Evolutionary conservation across 306 rosid species (phyloP).

Genomic region (Pyrus bretschneideri): DNA sequence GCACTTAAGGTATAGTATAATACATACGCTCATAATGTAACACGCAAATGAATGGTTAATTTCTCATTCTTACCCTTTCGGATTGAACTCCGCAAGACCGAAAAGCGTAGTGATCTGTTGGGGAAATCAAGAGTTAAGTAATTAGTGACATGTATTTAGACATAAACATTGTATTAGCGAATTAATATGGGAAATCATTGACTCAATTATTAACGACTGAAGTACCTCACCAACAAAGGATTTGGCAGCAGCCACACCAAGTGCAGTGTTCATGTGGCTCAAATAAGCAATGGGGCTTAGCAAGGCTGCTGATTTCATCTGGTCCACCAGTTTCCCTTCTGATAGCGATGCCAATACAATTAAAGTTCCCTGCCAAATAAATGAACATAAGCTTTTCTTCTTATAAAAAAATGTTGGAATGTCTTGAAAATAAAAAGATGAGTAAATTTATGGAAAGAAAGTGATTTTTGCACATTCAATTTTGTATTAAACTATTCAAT

Average conservation of each 20-base stretch:
- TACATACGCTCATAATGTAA: too few relatives aligned
- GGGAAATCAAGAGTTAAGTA: neutral
- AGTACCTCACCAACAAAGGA: conserved; percentile 61
- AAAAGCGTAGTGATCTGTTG: conserved; percentile 38
- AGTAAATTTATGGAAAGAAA: neutral
- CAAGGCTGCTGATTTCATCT: conserved; percentile 63
- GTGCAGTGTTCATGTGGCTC: conserved; percentile 60
- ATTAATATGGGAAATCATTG: neutral
- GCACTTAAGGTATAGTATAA: too few relatives aligned
- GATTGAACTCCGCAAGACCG: conserved; percentile 75
- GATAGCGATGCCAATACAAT: conserved; percentile 68
- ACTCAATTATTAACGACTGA: neutral
- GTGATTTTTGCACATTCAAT: too few relatives aligned
- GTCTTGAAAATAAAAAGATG: neutral
- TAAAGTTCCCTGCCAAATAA: conserved; percentile 65
- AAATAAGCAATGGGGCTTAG: conserved; percentile 77
- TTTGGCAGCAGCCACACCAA: conserved; percentile 56
- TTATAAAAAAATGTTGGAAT: neutral
- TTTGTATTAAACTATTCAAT: too few relatives aligned
- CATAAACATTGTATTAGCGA: neutral
- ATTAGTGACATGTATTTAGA: too few relatives aligned
- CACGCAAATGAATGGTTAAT: too few relatives aligned
- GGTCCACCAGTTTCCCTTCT: conserved; percentile 49
- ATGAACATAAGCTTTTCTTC: neutral
- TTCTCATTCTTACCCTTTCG: conserved; percentile 41